These are phyloP conservation scores for Penicillium turbatum DNA, from an alignment of 495 filamentous ascomycete genomes.

Conservation along the genomic window DNA sequence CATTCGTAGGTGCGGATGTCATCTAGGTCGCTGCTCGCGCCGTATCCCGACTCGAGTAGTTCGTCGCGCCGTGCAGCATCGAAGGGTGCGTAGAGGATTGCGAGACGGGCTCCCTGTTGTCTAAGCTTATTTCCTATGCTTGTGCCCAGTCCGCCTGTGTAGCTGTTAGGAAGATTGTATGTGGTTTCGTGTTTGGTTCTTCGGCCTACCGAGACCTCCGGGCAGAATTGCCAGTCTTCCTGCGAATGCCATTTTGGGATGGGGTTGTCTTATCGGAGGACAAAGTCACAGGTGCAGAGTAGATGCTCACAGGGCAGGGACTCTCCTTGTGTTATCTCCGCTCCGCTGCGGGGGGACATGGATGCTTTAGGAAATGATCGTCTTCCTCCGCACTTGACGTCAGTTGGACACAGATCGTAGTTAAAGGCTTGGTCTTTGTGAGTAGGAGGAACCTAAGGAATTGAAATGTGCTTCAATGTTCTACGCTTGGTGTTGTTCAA, in stretches of 20 bases:
- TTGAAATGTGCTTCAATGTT: too few species aligned
- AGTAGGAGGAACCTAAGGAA: too few species aligned
- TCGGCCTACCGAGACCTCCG: conserved; percentile 34
- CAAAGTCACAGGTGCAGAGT: too few species aligned
- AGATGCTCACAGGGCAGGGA: too few species aligned
- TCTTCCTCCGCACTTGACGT: background rate
- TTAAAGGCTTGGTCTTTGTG: too few species aligned
- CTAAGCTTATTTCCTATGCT: conserved; percentile 37
- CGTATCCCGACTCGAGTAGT: conserved; percentile 32
- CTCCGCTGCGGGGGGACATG: background rate
- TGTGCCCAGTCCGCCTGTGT: conserved; percentile 36
- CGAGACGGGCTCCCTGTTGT: conserved; percentile 34
- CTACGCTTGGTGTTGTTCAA: too few species aligned
- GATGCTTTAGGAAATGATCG: conserved; percentile 5
- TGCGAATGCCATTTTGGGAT: conserved; percentile 29
- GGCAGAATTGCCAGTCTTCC: conserved; percentile 38
- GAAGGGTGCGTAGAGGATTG: conserved; percentile 42
- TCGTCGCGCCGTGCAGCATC: conserved; percentile 35
- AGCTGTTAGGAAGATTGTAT: conserved; percentile 2
- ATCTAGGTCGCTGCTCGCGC: conserved; percentile 8
- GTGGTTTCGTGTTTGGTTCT: background rate
- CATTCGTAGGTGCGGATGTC: conserved; percentile 39
- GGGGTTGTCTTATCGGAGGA: too few species aligned
- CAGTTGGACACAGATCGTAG: background rate
- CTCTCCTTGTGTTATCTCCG: too few species aligned